These are phyloP conservation scores for Phlebopus sp. DNA, from an alignment of 1,284 basidiomycete species.

Conservation along the genomic window DNA sequence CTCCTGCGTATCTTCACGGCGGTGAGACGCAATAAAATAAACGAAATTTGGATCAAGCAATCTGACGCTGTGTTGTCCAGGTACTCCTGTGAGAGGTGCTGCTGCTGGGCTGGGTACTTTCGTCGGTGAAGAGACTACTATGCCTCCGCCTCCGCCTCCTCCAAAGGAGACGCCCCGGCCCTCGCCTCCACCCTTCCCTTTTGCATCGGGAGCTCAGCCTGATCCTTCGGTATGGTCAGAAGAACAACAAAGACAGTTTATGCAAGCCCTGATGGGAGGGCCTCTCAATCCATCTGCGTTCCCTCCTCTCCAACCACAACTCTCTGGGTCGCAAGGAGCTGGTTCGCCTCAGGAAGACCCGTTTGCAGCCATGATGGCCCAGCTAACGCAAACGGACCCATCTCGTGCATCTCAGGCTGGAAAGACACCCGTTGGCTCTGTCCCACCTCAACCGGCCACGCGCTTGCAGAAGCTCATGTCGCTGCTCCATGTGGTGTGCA, in stretches of 20 bases:
- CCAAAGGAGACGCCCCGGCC: constrained; percentile 33
- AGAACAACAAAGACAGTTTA: constrained; percentile 63
- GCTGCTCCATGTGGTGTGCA: constrained; percentile 56
- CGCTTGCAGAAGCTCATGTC: constrained; percentile 59
- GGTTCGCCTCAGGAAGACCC: constrained; percentile 19
- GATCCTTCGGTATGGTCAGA: constrained; percentile 61
- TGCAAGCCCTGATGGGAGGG: constrained; percentile 56
- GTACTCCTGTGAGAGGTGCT: constrained; percentile 39
- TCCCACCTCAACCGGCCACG: constrained; percentile 37
- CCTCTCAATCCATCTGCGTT: constrained; percentile 19
- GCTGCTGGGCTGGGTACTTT: constrained; percentile 46
- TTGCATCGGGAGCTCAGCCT: constrained; percentile 24
- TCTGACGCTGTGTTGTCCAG: constrained; percentile 11
- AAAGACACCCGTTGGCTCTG: constrained; percentile 16
- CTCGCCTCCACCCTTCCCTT: constrained; percentile 27
- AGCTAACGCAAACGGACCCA: constrained; percentile 37
- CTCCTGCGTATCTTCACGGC: constrained; percentile 52
- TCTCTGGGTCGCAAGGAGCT: constrained; percentile 8
- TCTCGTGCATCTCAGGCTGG: constrained; percentile 16
- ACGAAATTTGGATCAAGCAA: neutral
- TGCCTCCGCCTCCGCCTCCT: constrained; percentile 45
- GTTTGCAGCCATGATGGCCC: constrained; percentile 24
- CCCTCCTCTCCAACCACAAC: constrained; percentile 16
- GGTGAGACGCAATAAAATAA: constrained; percentile 36
- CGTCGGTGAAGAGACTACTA: constrained; percentile 57